A percentile compares a stretch with the other conserved stretches of the same genome.
Evolutionary conservation across 2,329 filamentous ascomycete genomes (phyloP).

Genomic region (Apiospora pterosperma): DNA sequence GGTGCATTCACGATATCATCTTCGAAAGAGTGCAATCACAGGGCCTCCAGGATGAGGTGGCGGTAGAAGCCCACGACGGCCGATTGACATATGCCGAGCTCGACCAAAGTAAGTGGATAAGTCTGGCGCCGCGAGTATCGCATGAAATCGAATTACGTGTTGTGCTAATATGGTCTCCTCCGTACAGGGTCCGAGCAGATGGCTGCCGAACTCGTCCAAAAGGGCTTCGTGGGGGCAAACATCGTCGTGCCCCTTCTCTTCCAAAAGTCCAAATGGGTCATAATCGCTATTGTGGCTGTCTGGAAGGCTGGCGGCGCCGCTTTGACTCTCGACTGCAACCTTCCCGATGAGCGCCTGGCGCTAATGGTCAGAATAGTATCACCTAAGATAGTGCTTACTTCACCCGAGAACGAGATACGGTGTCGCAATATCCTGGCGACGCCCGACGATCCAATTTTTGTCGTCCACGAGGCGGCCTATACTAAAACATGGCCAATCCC

Average conservation of each 20-base stretch:
- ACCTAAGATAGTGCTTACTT: too few species aligned
- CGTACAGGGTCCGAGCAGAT: neutral
- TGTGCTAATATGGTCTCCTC: neutral
- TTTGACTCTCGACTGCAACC: constrained; percentile 25
- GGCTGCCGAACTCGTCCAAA: neutral
- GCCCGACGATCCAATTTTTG: too few species aligned
- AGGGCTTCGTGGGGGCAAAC: neutral
- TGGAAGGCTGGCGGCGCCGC: constrained; percentile 30
- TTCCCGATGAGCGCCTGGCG: neutral
- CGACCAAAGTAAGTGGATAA: too few species aligned
- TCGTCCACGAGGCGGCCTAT: too few species aligned
- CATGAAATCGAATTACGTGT: too few species aligned
- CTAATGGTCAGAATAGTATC: too few species aligned
- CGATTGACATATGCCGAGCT: neutral
- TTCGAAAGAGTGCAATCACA: constrained; percentile 4
- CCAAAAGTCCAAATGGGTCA: constrained; percentile 12
- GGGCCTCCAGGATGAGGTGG: constrained; percentile 21
- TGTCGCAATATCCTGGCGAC: too few species aligned
- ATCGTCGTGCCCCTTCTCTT: constrained; percentile 19
- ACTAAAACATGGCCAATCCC: too few species aligned
- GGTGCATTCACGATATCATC: constrained; percentile 12
- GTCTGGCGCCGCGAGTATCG: too few species aligned
- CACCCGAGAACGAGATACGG: too few species aligned
- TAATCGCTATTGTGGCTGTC: constrained; percentile 10
- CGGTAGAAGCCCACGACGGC: constrained; percentile 19